Conservation (phyloP, 2,329 filamentous ascomycete genomes). For the Arthrobotrys sphaeroides region DNA sequence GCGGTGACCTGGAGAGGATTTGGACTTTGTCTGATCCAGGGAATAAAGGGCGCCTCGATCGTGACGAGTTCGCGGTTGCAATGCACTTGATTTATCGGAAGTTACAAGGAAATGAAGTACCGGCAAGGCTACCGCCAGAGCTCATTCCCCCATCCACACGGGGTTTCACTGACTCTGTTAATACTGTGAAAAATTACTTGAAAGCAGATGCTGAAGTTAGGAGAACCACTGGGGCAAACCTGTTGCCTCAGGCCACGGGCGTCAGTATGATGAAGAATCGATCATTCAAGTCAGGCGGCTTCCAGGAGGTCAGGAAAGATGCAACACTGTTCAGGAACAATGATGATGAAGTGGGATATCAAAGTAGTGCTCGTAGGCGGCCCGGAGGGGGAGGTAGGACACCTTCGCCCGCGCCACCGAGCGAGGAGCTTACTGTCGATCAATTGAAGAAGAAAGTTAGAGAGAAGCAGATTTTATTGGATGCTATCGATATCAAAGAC, state of each 20-base stretch:
- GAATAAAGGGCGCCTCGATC: conserved; percentile 91
- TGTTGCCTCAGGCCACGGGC: conserved; percentile 95
- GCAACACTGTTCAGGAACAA: conserved; percentile 97
- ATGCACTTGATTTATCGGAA: conserved; percentile 99
- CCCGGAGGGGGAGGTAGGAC: conserved; percentile 74
- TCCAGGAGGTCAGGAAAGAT: conserved; percentile 75
- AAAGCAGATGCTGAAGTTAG: conserved; percentile 87
- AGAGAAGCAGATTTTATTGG: conserved; percentile 91
- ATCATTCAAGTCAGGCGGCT: conserved; percentile 75
- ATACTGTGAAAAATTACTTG: conserved; percentile 88
- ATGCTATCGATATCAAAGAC: conserved; percentile 96
- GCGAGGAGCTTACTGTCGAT: conserved; percentile 84
- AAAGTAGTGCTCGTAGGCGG: conserved; percentile 89
- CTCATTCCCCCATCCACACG: conserved; percentile 92
- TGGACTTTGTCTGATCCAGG: conserved; percentile 95
- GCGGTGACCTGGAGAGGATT: conserved; percentile 85
- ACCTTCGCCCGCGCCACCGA: conserved; percentile 81
- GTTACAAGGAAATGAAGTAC: conserved; percentile 92
- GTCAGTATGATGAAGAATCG: conserved; percentile 97
- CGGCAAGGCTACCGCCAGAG: conserved; percentile 85
- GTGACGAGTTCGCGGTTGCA: conserved; percentile 96
- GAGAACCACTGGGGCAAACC: conserved; percentile 86
- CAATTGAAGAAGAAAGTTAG: conserved; percentile 91
- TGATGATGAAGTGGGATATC: conserved; percentile 89
- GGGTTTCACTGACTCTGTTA: conserved; percentile 91